Conservation (phyloP, 805 yeast species). For the Grigorovia jiainica region DNA sequence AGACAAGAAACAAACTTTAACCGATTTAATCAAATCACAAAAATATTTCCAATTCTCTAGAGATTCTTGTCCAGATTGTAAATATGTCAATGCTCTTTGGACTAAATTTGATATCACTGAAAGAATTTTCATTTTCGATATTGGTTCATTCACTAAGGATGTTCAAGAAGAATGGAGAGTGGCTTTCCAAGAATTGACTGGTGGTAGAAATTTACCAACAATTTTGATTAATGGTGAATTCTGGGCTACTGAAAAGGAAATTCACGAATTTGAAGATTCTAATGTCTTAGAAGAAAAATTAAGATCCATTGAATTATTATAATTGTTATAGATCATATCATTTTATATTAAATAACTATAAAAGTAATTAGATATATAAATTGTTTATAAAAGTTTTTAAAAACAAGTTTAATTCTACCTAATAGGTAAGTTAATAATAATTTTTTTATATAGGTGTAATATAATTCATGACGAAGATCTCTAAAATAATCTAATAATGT, state of each 20-base stretch:
- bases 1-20: constrained; percentile 4
- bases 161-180: constrained; percentile 26
- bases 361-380: too few relatives aligned
- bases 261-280: constrained; percentile 22
- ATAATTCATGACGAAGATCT: too few relatives aligned
- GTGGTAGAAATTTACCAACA: constrained; percentile 28
- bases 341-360: too few relatives aligned
- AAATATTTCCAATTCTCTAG: constrained; percentile 52
- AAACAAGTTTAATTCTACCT: too few relatives aligned
- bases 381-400: too few relatives aligned
- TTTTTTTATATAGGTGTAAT: too few relatives aligned
- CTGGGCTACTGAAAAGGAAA: constrained; percentile 28
- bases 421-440: too few relatives aligned
- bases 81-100: constrained; percentile 49
- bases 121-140: constrained; percentile 47
- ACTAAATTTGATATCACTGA: constrained; percentile 40
- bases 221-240: constrained; percentile 25
- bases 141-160: constrained; percentile 18
- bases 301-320: constrained; percentile 20
- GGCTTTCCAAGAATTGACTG: constrained; percentile 25
- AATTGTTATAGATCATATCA: too few relatives aligned
- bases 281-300: constrained; percentile 20
- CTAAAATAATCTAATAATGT: too few relatives aligned
- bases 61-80: constrained; percentile 75
- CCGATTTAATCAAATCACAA: constrained; percentile 36